These are phyloP conservation scores for Aspergillus sclerotialis DNA, from an alignment of 2,329 filamentous ascomycete species.

Conservation along the genomic window DNA sequence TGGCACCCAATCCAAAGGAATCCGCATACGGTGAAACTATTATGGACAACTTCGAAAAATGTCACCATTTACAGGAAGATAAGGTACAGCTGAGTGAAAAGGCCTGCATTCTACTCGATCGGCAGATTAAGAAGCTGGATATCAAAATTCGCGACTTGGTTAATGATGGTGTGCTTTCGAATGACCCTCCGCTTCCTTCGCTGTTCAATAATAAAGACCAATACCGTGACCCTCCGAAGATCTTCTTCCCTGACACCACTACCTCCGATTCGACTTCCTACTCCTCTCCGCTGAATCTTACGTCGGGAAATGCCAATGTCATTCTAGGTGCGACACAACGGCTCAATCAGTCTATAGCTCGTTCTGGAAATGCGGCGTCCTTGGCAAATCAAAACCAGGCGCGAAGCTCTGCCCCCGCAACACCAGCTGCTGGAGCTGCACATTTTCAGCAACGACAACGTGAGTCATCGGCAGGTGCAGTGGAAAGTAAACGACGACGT, in stretches of 20 bases:
- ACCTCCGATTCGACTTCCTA: conserved; percentile 37
- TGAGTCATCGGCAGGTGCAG: conserved; percentile 48
- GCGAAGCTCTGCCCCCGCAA: conserved; percentile 40
- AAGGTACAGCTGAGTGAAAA: conserved; percentile 57
- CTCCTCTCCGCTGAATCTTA: conserved; percentile 44
- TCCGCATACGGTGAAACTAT: conserved; percentile 53
- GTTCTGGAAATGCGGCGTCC: conserved; percentile 28
- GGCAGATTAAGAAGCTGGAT: conserved; percentile 57
- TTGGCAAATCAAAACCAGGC: conserved; percentile 30
- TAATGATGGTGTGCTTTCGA: conserved; percentile 52
- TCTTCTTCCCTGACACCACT: conserved; percentile 42
- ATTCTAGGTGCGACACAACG: conserved; percentile 47
- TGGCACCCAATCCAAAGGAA: conserved; percentile 57
- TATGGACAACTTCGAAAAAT: conserved; percentile 51
- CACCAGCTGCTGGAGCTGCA: conserved; percentile 31
- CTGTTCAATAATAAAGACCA: conserved; percentile 45
- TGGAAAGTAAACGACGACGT: conserved; percentile 53
- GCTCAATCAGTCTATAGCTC: conserved; percentile 34
- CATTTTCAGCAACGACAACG: conserved; percentile 44
- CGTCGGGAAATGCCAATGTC: conserved; percentile 49
- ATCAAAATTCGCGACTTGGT: conserved; percentile 54
- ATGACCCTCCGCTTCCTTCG: conserved; percentile 54
- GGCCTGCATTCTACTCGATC: conserved; percentile 53
- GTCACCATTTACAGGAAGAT: conserved; percentile 54
- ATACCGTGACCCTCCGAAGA: conserved; percentile 39